These are phyloP conservation scores for Saccharum spontaneum DNA, from an alignment of 176 grass and related monocot genomes.

Conservation along the genomic window DNA sequence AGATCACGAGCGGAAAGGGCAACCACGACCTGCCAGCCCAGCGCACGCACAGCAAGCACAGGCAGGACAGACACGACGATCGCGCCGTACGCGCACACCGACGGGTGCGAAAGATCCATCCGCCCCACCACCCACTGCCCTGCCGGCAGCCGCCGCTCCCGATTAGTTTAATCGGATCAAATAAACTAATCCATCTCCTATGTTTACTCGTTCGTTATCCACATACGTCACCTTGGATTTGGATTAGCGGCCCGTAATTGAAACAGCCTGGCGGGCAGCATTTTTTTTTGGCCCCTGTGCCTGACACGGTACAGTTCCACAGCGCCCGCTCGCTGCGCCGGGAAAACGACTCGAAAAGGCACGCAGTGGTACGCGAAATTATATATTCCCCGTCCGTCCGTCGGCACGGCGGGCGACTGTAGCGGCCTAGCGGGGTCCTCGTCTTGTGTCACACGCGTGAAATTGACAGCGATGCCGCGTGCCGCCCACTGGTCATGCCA, in stretches of 20 bases:
- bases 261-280: conserved; percentile 5
- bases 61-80: neutral
- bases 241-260: neutral
- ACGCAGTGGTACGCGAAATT: neutral
- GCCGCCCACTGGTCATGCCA: neutral
- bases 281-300: neutral
- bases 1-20: conserved; percentile 49
- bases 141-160: conserved; percentile 18
- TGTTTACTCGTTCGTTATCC: conserved; percentile 33
- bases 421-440: neutral
- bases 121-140: neutral
- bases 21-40: neutral
- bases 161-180: neutral
- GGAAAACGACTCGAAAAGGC: conserved; percentile 26
- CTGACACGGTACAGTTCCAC: conserved; percentile 21
- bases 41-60: neutral
- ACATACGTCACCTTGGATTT: conserved; percentile 27
- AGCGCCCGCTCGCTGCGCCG: conserved; percentile 4
- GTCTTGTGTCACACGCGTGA: conserved; percentile 16
- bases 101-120: conserved; percentile 38
- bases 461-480: conserved; percentile 2
- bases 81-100: conserved; percentile 44
- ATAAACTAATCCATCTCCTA: neutral
- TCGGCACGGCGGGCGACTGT: conserved; percentile 14
- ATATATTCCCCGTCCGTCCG: conserved; percentile 9